Percentiles rank a stretch among this genome's conserved stretches.
phyloP scores from a whole-genome alignment of 75 land plant genomes.

The Picea glauca region DNA sequence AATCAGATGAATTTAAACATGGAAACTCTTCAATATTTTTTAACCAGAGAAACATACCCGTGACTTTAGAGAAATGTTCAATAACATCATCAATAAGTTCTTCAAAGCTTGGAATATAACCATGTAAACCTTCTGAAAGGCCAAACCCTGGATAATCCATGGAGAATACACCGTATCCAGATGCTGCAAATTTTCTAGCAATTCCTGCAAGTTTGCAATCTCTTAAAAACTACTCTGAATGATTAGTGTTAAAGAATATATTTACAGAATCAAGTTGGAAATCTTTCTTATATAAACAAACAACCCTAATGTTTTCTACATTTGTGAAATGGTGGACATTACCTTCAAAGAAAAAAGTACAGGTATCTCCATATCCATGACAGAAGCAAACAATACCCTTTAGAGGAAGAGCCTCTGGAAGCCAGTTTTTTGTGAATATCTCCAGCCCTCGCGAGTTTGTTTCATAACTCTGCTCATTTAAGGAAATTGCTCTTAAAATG shows the following conservation, averaged over 20 bases:
- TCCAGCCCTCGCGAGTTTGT: slow-evolving; percentile 68
- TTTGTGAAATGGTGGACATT: slow-evolving; percentile 10
- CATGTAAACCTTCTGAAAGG: slow-evolving; percentile 76
- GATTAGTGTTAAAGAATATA: background rate
- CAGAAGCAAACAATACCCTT: slow-evolving; percentile 78
- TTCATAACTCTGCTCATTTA: slow-evolving; percentile 52
- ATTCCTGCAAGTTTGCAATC: slow-evolving; percentile 45
- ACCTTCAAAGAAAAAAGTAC: slow-evolving; percentile 95
- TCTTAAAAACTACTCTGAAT: background rate
- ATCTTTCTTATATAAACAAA: background rate
- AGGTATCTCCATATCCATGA: slow-evolving; percentile 98
- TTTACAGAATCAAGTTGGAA: background rate
- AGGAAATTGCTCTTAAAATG: background rate
- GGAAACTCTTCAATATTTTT: background rate
- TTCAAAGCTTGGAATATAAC: slow-evolving; percentile 72
- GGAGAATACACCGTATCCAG: slow-evolving; percentile 72
- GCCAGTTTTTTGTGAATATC: slow-evolving; percentile 84
- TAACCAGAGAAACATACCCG: slow-evolving; percentile 25
- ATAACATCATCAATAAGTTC: slow-evolving; percentile 65
- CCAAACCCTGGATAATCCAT: slow-evolving; percentile 86
- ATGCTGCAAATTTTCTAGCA: slow-evolving; percentile 59
- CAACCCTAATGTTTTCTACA: background rate
- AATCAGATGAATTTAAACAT: background rate
- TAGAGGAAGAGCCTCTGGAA: slow-evolving; percentile 43
- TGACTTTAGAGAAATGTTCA: slow-evolving; percentile 56